These are phyloP conservation scores for Moringa oleifera DNA, from an alignment of 345 rosid species.

Conservation along the genomic window DNA sequence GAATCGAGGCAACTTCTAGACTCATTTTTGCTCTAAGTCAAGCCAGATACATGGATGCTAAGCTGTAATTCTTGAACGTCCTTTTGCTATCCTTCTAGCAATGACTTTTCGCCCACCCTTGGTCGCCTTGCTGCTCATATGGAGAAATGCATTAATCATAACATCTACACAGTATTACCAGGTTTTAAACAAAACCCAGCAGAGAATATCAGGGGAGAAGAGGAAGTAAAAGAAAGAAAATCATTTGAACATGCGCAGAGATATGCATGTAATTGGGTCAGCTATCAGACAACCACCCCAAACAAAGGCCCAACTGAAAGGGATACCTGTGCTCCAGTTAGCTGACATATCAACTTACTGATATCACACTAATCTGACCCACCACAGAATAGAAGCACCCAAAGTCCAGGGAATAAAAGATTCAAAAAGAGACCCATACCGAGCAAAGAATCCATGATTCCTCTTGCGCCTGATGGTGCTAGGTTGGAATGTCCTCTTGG, in stretches of 20 bases:
- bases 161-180: not conserved
- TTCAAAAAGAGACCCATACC: constrained; percentile 37
- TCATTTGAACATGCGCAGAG: no score
- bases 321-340: no score
- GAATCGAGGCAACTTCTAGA: constrained; percentile 5
- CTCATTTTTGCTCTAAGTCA: constrained; percentile 5
- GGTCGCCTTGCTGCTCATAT: constrained; percentile 79
- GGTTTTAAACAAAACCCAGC: not conserved
- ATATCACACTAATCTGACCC: not conserved
- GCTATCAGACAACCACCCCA: not conserved
- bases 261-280: no score
- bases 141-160: constrained; percentile 17
- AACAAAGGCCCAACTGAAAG: not conserved
- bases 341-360: no score
- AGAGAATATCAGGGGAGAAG: not conserved
- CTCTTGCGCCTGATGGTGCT: constrained; percentile 82
- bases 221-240: not conserved
- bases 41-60: constrained; percentile 23
- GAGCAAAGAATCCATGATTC: constrained; percentile 85
- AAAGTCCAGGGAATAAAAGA: not conserved
- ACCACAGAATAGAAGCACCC: not conserved
- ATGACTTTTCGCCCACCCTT: constrained; percentile 96
- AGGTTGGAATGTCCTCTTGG: constrained; percentile 91
- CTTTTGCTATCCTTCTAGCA: constrained; percentile 95
- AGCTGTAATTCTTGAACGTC: constrained; percentile 84